Percentiles rank a stretch among this genome's conserved stretches.
Evolutionary conservation across 768 basidiomycete species (phyloP).

Genomic region (Suillus discolor): DNA sequence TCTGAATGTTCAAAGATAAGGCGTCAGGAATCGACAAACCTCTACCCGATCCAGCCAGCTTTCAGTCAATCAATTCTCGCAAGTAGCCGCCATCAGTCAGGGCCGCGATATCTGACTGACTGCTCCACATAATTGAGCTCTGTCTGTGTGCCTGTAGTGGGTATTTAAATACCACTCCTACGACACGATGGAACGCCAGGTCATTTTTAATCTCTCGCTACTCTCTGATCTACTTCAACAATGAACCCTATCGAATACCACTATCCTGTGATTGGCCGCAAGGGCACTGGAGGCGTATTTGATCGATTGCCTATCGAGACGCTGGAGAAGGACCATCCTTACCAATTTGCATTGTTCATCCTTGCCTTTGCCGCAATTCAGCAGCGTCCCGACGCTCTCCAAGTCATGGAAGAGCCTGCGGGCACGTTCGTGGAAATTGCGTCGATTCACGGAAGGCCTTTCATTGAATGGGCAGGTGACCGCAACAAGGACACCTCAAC

Average conservation of each 20-base stretch:
- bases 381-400: conserved; percentile 8
- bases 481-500: conserved; percentile 15
- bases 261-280: conserved; percentile 25
- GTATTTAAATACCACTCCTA: not conserved
- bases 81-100: not conserved
- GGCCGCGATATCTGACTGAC: not conserved
- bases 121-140: not conserved
- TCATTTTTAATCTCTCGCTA: not conserved
- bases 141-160: not conserved
- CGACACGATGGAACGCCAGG: not conserved
- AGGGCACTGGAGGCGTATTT: conserved; percentile 15
- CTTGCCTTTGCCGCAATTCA: conserved; percentile 23
- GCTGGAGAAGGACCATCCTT: conserved; percentile 18
- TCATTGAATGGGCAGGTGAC: conserved; percentile 26
- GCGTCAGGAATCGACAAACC: not conserved
- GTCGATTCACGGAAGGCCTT: conserved; percentile 28
- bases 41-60: not conserved
- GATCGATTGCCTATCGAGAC: conserved; percentile 27
- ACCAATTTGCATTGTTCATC: conserved; percentile 31
- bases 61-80: not conserved
- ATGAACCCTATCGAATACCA: conserved; percentile 9
- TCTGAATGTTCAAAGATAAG: not conserved
- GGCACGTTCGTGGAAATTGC: conserved; percentile 24
- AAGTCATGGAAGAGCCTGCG: conserved; percentile 6
- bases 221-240: not conserved